Evolutionary conservation across 257 asterid species (phyloP), one percentile per base, ranked within the genome.

Genomic region (Asclepias syriaca): DNA sequence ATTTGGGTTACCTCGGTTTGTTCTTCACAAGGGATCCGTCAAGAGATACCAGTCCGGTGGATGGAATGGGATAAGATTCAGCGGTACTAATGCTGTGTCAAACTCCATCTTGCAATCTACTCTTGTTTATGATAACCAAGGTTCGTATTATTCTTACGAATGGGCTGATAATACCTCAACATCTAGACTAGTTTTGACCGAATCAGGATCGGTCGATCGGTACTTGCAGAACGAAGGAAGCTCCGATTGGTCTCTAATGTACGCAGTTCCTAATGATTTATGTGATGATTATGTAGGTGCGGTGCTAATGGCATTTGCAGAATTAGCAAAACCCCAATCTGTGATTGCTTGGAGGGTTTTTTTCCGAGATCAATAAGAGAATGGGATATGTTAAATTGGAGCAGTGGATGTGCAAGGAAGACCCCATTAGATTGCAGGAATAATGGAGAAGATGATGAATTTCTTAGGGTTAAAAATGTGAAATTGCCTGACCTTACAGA

Each of bases 221-320:
- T 63, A 8, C 4, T 1, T 72, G 24, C 39, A 29, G 70, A 46
- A 48, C 50, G 70, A 72, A 48, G 70, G 74, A 14, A 72, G 49
- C 0, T 63, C 64, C 8, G 50, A 60, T 34, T 72, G 83, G 75
- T 51, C 29, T 16, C 9, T 15, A 34, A 40, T 66, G 46, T 67
- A 65, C 59, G 34, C 67, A 48, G 71, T 51, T 19, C 74, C 66
- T 6, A 40, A 45, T n/a, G 77, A 66, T 48, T 27, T 15, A 21
- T 79, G 83, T 72, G 77, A 37, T 14, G 69, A 29, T 43, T 79
- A 75, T 24, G 75, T 0, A 32, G 67, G 12, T 79, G 80, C 71
- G 80, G 83, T 46, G 66, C 74, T 22, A 74, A 74, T 60, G 71
- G 74, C 16, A 66, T 68, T n/a, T 79, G 82, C 72, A 63, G 27